A percentile compares a stretch with the other conserved stretches of the same genome.
Evolutionary conservation across 306 rosid genomes (phyloP).

Genomic region (Inga leiocalycina): DNA sequence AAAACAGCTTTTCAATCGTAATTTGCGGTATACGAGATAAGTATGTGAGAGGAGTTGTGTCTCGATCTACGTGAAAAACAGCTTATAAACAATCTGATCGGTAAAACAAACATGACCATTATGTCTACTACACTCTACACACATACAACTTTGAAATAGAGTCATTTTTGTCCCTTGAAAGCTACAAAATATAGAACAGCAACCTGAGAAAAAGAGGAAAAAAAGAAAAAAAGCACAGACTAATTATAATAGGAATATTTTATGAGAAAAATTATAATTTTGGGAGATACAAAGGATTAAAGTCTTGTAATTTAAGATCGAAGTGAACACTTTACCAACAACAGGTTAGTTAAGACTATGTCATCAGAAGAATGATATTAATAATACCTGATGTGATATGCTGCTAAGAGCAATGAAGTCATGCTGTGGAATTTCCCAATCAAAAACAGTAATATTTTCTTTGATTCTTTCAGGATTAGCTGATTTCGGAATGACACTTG

Average conservation of each 20-base stretch:
- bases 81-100: too few species aligned
- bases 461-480: constrained; percentile 44
- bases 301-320: too few species aligned
- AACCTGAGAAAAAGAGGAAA: not conserved
- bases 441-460: constrained; percentile 49
- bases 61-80: too few species aligned
- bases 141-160: not conserved
- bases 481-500: constrained; percentile 61
- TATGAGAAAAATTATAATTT: too few species aligned
- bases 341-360: not conserved
- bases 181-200: not conserved
- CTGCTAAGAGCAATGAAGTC: constrained; percentile 49
- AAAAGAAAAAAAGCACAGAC: not conserved
- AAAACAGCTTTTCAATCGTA: too few species aligned
- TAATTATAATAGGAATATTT: not conserved
- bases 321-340: not conserved
- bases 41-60: too few species aligned
- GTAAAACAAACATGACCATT: too few species aligned
- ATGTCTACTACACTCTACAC: not conserved
- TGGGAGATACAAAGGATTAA: too few species aligned
- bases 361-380: not conserved
- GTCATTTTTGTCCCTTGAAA: not conserved
- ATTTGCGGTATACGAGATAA: too few species aligned
- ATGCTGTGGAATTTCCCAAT: constrained; percentile 50
- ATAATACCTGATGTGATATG: constrained; percentile 45